Evolutionary conservation across 352 stramenopile species (phyloP), one percentile per base, ranked within the genome.

Genomic region (Pythium scleroteichum): DNA sequence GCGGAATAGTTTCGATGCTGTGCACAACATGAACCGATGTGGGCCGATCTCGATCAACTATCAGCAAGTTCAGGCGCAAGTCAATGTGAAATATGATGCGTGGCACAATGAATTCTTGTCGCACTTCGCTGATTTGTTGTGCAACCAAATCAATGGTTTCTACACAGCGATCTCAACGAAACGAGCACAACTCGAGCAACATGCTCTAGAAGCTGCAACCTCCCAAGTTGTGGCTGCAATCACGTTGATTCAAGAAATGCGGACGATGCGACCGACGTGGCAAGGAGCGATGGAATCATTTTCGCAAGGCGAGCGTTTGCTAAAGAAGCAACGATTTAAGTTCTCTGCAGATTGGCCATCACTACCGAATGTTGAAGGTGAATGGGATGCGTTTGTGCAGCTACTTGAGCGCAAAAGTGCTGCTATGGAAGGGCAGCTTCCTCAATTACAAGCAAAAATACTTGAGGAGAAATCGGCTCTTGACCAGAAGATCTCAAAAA

Each of bases 51-150:
- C 85, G 4, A 79, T 98, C 17, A 95, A 97, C 70, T 96, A 97
- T 55, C 84, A 97, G 67, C 86, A 97, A 75, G 87, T 97, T 13
- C 90, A 97, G 67, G 85, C 90, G 3, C 82, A 96, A 67, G 87
- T 96, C 44, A 99, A 98, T 63, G 82, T 99, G 38, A 99, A 99
- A 72, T 99, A 99, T 76, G 98, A 99, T 71, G 97, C 96, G 3
- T 99, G 97, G 96, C 97, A 99, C 67, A 99, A 98, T 56, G 96
- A 99, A 61, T 90, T 99, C 45, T 87, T 99, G 35, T 81, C 87
- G 10, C 91, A 96, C 46, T 99, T 99, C 69, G 95, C 90, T 8
- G 74, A 92, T 38, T 85, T 99, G 29, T 72, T 99, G 17, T 86
- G 80, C 47, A 85, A 98, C 53, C 87, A 95, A 61, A 98, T 99